Base-by-base conservation (phyloP, 257 asterid species). In the Scutellaria barbata region DNA sequence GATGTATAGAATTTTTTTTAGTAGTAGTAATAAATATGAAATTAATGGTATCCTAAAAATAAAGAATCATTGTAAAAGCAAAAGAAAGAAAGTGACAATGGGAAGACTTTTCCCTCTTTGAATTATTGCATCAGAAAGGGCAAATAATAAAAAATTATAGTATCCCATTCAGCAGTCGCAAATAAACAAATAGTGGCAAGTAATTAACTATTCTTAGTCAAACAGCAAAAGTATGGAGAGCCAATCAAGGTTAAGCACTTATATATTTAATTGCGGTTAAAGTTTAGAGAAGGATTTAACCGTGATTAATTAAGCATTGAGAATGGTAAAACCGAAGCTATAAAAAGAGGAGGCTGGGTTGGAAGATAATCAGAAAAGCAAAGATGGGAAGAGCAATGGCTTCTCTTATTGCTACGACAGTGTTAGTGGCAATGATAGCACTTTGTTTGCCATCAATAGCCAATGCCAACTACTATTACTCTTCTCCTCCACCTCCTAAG, bases 321-420 rank as follows among this genome's bases (percentile, higher is more conserved):
- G 3, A 47, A 59, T 18, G 77, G 83, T 71, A 61, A 71, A 71
- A 51, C 11, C 33, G 45, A 75, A 71, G 51, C 77, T 80, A 80
- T 80, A 80, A 67, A 76, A 37, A 13, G 78, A 63, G 81, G 37
- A 0, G 37, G 40, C 5, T 20, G 69, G 14, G 50, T 47, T 64
- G 47, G 1, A 41, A 52, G 57, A 79, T 11, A 53, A 66, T 11
- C 73, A 20, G 39, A 70, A 14, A n/a, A 37, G 25, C 61, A 63
- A 72, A 68, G 22, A 80, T 80, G 84, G 79, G 59, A 63, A 54
- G 40, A 6, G 69, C 69, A 35, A 77, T 77, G 80, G 69, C 80
- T 51, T 41, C 79, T 69, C 74, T 73, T 51, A 1, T 68, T 17
- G 75, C 80, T 30, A 30, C n/a, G n/a, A n/a, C 72, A 53, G 35